These are phyloP conservation scores for Termitomyces sp. DNA, from an alignment of 768 basidiomycete genomes.

Conservation along the genomic window DNA sequence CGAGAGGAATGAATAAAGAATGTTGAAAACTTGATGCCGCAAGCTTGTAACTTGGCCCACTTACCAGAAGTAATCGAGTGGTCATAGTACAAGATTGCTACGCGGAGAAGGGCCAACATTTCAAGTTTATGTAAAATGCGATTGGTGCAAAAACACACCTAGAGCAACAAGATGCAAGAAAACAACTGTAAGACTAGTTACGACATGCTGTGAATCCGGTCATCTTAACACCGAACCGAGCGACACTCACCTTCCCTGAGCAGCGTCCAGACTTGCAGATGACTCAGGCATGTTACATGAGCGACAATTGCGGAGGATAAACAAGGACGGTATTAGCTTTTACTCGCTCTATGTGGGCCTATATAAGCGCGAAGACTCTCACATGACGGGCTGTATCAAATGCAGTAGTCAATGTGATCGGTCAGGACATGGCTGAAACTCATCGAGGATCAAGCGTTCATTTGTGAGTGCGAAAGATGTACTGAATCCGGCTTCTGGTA, in stretches of 20 bases:
- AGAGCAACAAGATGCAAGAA: neutral
- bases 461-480: neutral
- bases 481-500: neutral
- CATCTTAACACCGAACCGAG: neutral
- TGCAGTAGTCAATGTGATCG: neutral
- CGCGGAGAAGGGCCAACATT: neutral
- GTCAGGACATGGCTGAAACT: neutral
- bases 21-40: neutral
- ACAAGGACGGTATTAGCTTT: neutral
- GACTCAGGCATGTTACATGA: neutral
- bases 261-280: neutral
- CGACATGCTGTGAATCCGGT: neutral
- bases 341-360: neutral
- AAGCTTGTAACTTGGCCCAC: neutral
- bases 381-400: neutral
- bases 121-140: neutral
- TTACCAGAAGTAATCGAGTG: neutral
- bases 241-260: neutral
- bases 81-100: conserved; percentile 1
- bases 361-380: neutral
- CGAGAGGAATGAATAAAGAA: neutral
- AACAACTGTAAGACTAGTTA: neutral
- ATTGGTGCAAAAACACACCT: neutral
- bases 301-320: neutral
- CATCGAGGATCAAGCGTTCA: neutral